Conservation (phyloP, 2,329 filamentous ascomycete genomes). For the Bisporella sp. region DNA sequence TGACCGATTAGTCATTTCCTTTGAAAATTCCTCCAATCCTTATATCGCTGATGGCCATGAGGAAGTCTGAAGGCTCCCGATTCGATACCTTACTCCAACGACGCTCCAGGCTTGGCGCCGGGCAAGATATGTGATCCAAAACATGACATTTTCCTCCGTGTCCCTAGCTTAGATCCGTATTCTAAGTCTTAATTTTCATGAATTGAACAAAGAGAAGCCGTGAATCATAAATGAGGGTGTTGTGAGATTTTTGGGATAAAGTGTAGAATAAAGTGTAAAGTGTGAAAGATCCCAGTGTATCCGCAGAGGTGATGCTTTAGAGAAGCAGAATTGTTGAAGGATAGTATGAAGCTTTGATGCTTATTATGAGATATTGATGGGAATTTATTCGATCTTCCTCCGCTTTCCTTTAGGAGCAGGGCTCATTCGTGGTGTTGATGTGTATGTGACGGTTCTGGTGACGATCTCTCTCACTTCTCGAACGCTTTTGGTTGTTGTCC, state of each 20-base stretch:
- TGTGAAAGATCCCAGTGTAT: background rate
- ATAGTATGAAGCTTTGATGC: background rate
- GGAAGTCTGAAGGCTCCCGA: background rate
- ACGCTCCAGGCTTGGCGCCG: constrained; percentile 24
- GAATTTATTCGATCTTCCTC: constrained; percentile 58
- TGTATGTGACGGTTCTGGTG: constrained; percentile 90
- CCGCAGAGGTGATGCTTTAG: background rate
- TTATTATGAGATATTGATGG: constrained; percentile 1
- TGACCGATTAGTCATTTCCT: too few species aligned
- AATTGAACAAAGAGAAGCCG: background rate
- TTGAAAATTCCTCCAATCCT: too few species aligned
- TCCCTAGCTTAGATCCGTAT: too few species aligned
- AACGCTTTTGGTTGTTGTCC: constrained; percentile 52
- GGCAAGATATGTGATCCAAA: constrained; percentile 23
- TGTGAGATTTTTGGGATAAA: constrained; percentile 1
- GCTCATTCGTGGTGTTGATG: constrained; percentile 80
- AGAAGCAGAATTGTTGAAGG: background rate
- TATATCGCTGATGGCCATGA: too few species aligned
- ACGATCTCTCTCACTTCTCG: constrained; percentile 81
- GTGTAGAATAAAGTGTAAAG: too few species aligned
- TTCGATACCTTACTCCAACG: constrained; percentile 17
- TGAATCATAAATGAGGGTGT: background rate
- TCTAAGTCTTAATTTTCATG: too few species aligned
- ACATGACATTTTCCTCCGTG: background rate
- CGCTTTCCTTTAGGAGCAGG: constrained; percentile 90